Conservation (phyloP, 1,284 basidiomycete species). For the Puccinia hordei region DNA sequence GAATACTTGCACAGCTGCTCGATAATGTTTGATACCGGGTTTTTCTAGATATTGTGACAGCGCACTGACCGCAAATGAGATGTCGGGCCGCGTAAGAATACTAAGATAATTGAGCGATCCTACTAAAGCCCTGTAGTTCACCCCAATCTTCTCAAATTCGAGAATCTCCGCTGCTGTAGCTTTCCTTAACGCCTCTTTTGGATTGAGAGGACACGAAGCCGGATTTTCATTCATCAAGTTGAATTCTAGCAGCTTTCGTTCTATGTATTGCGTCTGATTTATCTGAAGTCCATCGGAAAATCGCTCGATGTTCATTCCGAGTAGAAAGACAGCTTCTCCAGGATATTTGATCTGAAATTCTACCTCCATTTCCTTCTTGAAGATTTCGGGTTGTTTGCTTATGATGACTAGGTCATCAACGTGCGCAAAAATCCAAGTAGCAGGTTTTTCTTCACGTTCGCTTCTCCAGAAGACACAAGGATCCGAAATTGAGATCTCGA, state of each 20-base stretch:
- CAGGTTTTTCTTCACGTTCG: too few relatives aligned
- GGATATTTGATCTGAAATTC: constrained; percentile 12
- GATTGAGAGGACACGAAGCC: background rate
- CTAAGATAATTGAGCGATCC: constrained; percentile 17
- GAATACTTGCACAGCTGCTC: too few relatives aligned
- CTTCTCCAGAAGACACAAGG: background rate
- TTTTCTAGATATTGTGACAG: too few relatives aligned
- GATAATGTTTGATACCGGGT: too few relatives aligned
- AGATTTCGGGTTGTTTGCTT: background rate
- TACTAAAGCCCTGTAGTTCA: background rate
- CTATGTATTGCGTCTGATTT: background rate
- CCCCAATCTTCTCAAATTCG: background rate
- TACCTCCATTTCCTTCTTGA: background rate
- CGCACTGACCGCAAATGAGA: constrained; percentile 1
- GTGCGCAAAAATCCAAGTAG: background rate
- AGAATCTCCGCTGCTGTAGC: background rate
- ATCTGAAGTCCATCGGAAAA: background rate
- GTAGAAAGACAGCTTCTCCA: background rate
- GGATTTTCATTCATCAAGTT: background rate
- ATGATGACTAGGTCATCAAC: constrained; percentile 18
- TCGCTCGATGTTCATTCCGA: background rate
- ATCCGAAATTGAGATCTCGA: background rate
- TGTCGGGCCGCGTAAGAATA: background rate
- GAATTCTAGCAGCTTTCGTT: background rate
- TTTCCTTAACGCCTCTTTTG: background rate